These are phyloP conservation scores for Chalaropsis thielavioides DNA, from an alignment of 2,329 filamentous ascomycete genomes.

Conservation along the genomic window DNA sequence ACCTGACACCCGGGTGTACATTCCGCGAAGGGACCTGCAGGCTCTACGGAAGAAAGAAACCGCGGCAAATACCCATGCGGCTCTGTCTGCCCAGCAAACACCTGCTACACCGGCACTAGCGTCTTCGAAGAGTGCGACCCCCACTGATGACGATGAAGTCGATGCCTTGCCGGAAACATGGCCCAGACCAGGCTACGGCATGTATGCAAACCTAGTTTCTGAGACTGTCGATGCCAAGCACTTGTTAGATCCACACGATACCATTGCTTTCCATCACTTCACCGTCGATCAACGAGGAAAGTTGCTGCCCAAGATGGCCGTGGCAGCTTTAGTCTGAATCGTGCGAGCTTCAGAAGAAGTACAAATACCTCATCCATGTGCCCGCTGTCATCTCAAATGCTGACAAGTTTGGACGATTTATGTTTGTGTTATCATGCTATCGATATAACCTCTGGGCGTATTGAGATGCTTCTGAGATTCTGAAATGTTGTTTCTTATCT, in stretches of 20 bases:
- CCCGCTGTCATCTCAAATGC: neutral
- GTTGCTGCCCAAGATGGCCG: constrained; percentile 17
- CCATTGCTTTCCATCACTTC: constrained; percentile 33
- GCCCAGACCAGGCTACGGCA: constrained; percentile 28
- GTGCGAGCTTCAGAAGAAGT: neutral
- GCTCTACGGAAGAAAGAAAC: constrained; percentile 3
- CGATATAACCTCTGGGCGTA: neutral
- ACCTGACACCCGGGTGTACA: constrained; percentile 7
- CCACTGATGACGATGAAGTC: constrained; percentile 22
- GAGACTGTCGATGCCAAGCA: constrained; percentile 28
- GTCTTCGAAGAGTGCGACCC: constrained; percentile 15
- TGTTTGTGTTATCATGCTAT: neutral
- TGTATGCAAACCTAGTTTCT: constrained; percentile 28
- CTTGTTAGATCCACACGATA: constrained; percentile 29
- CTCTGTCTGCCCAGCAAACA: neutral
- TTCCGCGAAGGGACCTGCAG: constrained; percentile 10
- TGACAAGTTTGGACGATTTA: neutral
- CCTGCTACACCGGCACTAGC: constrained; percentile 9
- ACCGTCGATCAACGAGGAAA: constrained; percentile 24
- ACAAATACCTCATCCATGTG: too few relatives aligned
- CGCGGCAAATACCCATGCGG: neutral
- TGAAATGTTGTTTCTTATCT: neutral
- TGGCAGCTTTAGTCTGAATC: constrained; percentile 14
- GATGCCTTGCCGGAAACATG: constrained; percentile 28
- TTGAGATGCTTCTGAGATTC: neutral